Evolutionary conservation across 1,139 yeast genomes (phyloP), one percentile per base, ranked within the genome.

Genomic region (Entelexis paramagnoliae): DNA sequence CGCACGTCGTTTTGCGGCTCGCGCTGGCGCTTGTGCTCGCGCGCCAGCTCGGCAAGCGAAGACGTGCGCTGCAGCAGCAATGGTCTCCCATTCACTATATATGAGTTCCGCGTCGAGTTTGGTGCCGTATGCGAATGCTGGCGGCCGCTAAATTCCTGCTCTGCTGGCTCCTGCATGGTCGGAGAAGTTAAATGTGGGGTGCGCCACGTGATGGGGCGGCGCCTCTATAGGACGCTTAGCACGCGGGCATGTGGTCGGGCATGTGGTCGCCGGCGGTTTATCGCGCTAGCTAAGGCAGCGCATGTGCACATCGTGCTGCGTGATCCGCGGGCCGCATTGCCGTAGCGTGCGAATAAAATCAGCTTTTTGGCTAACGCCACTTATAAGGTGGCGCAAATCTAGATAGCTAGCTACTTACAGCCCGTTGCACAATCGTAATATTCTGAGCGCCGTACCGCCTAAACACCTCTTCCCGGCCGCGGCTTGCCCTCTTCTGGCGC

Each of bases 1-100:
- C 60, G 50, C 13, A 54, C 54, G 45, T 58, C 60, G 41, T 58
- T 58, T 4, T 34, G 35, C 14, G 39, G 45, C 39, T 38, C 44
- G 34, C 44, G 39, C 34, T 19, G 42, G 7, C 46, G 45, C 29
- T 52, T 51, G 40, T 52, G 57, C 10, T 51, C 58, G 7, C 61
- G 58, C 6, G 60, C 60, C 6, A 58, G 24, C 34, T 58, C 59
- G 9, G 61, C 61, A 19, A 58, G 50, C 13, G 61, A 58, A 22
- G 45, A 42, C 40, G 47, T 44, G 17, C 44, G 49, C 32, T 30
- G 36, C 16, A 46, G 43, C 17, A 46, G 38, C 35, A 46, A 30
- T 46, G 49, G 49, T 17, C 30, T 13, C 8, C 43, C 49, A n/a
- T 46, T 46, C n/a, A 38, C 44, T 1, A 44, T 26, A 11, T 46